phyloP scores from a whole-genome alignment of 257 asterid species.

The Verbascum thapsus region DNA sequence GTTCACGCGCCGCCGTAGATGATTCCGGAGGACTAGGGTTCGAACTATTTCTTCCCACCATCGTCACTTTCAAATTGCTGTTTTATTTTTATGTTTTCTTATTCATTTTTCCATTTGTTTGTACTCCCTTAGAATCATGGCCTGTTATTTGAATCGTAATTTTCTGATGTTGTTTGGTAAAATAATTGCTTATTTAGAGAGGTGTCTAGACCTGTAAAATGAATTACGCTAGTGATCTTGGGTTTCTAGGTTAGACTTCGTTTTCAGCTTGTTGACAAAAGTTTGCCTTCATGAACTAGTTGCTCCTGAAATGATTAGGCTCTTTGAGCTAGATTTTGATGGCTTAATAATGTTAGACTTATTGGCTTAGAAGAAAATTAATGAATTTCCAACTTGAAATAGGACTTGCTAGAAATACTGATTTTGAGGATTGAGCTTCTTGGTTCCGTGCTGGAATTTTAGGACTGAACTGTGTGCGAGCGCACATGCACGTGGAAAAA shows the following conservation, averaged over 20 bases:
- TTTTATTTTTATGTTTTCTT: not conserved
- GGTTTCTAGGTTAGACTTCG: conserved; percentile 1
- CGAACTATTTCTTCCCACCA: conserved; percentile 6
- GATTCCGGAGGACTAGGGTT: conserved; percentile 55
- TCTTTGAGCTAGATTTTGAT: conserved; percentile 4
- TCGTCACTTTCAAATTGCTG: conserved; percentile 1
- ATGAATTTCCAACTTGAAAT: not conserved
- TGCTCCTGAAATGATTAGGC: conserved; percentile 20
- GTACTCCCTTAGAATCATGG: not conserved
- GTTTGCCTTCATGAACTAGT: conserved; percentile 25
- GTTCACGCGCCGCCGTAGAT: conserved; percentile 55
- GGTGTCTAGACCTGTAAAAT: conserved; percentile 28
- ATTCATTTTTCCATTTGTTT: conserved; percentile 8
- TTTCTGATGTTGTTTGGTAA: conserved; percentile 7
- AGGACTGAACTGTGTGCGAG: not conserved
- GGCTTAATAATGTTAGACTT: not conserved
- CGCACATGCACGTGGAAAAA: not conserved
- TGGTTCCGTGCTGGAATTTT: not conserved
- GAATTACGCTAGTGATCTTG: conserved; percentile 11
- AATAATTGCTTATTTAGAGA: conserved; percentile 9
- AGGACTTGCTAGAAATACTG: conserved; percentile 1
- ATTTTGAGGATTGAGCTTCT: conserved; percentile 11
- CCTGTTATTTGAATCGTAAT: conserved; percentile 17
- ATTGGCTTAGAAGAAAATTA: not conserved
- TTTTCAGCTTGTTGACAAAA: conserved; percentile 13